A percentile compares a stretch with the other conserved stretches of the same genome.
Evolutionary conservation across 805 yeast species (phyloP).

Genomic region (Metschnikowia peoriensis): DNA sequence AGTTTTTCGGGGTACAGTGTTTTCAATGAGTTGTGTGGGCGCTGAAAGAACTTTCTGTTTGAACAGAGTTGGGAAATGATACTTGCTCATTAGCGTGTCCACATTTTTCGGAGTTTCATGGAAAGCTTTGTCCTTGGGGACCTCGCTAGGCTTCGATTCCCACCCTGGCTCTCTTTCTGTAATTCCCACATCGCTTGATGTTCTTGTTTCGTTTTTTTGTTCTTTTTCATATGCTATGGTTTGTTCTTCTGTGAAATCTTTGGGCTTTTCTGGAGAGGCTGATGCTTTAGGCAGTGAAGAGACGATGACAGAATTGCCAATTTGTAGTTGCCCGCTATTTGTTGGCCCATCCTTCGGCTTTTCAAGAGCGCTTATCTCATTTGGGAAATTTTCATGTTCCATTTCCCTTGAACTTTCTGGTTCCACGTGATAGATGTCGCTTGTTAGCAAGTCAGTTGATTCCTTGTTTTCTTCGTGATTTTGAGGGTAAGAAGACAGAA

Average conservation of each 20-base stretch:
- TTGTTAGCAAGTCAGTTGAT: too few species aligned
- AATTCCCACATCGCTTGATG: not conserved
- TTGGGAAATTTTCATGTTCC: too few species aligned
- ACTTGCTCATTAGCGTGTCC: not conserved
- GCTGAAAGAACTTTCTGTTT: not conserved
- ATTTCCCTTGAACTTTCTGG: too few species aligned
- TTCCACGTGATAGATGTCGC: too few species aligned
- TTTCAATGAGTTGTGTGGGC: not conserved
- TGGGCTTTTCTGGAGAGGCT: too few species aligned
- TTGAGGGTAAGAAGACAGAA: conserved; percentile 6
- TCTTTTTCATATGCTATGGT: not conserved
- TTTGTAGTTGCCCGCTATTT: too few species aligned
- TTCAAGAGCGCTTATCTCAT: too few species aligned
- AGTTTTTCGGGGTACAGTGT: not conserved
- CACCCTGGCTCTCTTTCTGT: not conserved
- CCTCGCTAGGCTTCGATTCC: not conserved
- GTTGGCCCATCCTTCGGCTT: too few species aligned
- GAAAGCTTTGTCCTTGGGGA: not conserved
- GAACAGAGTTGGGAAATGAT: not conserved
- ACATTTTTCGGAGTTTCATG: not conserved
- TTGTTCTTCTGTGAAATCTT: too few species aligned
- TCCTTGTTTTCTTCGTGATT: not conserved
- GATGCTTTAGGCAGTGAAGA: too few species aligned
- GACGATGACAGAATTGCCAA: too few species aligned
- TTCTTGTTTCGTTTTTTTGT: not conserved